Percentiles rank a stretch among this genome's conserved stretches.
Conservation (phyloP, 139 green algal genomes). For the Chlorella sp. region DNA sequence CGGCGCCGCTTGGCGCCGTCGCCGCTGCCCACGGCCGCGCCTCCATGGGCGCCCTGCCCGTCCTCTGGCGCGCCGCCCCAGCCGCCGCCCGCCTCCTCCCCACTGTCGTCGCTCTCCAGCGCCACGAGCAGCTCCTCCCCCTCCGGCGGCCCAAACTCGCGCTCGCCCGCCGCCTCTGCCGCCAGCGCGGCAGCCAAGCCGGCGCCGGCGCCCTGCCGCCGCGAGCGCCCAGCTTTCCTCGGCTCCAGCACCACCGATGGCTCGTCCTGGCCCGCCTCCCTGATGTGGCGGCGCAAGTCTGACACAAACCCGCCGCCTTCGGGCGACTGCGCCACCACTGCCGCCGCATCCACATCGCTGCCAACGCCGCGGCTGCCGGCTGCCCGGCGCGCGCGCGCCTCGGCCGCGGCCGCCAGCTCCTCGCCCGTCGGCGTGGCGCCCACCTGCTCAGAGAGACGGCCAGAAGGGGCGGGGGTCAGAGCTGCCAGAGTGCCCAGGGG, state of each 20-base stretch:
- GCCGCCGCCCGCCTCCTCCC: too few relatives aligned
- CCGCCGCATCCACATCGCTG: background rate
- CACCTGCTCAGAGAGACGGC: too few relatives aligned
- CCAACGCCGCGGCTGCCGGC: background rate
- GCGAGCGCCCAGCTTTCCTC: background rate
- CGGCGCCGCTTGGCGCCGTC: too few relatives aligned
- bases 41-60: background rate
- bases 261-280: background rate
- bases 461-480: too few relatives aligned
- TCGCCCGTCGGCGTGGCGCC: too few relatives aligned
- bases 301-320: background rate
- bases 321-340: background rate
- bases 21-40: too few relatives aligned
- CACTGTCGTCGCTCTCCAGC: too few relatives aligned
- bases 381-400: background rate
- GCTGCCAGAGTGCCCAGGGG: background rate
- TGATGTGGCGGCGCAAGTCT: background rate
- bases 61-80: too few relatives aligned
- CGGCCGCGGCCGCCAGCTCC: constrained; percentile 1
- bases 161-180: background rate
- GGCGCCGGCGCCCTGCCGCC: background rate
- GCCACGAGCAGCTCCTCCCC: background rate
- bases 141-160: background rate
- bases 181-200: background rate
- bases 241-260: background rate